Conservation (phyloP, 495 filamentous ascomycete genomes). For the Tuber melanosporum region DNA sequence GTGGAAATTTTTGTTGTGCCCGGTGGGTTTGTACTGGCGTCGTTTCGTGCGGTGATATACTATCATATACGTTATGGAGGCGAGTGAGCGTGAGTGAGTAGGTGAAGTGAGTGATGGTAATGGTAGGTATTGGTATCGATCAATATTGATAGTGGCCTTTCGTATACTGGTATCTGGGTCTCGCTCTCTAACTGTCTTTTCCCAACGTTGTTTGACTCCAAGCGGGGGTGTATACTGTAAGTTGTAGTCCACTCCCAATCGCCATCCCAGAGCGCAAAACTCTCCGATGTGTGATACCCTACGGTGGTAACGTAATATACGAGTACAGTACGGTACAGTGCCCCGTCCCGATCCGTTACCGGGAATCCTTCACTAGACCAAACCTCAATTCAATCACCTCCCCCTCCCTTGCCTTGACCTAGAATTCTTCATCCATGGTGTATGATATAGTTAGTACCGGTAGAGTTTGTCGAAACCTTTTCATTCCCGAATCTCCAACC, state of each 20-base stretch:
- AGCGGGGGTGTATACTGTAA: background rate
- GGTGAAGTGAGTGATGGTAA: background rate
- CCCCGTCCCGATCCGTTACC: background rate
- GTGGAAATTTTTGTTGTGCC: background rate
- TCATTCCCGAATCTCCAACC: background rate
- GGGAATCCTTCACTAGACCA: background rate
- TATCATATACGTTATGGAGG: background rate
- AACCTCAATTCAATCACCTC: background rate
- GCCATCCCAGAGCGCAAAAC: background rate
- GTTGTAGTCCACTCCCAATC: background rate
- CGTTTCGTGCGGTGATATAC: background rate
- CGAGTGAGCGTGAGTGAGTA: background rate
- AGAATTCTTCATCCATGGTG: background rate
- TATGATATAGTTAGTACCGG: background rate
- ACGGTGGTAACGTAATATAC: background rate
- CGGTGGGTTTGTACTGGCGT: background rate
- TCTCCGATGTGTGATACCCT: background rate
- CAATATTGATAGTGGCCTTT: background rate
- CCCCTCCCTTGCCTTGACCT: background rate
- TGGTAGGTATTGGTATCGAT: background rate
- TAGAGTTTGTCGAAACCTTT: background rate
- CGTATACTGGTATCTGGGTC: background rate
- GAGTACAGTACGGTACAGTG: background rate
- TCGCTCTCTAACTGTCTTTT: background rate
- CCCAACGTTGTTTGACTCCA: background rate